Percentiles rank a stretch among this genome's conserved stretches.
Conservation (phyloP, 345 rosid species). For the Salix exigua region DNA sequence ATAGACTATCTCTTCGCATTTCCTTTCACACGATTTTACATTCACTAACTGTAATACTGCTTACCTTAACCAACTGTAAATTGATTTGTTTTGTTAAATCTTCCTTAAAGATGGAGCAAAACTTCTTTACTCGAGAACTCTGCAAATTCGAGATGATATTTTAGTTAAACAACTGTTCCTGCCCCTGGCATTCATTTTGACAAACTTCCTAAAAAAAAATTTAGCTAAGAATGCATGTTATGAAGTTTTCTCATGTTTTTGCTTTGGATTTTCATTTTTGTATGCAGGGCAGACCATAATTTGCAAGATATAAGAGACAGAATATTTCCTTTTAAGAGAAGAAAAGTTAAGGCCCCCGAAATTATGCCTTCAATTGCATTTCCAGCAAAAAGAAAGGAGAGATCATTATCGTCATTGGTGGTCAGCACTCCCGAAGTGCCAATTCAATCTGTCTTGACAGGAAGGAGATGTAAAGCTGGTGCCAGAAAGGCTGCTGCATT, state of each 20-base stretch:
- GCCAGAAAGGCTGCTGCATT: slow-evolving; percentile 48
- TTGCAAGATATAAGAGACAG: slow-evolving; percentile 84
- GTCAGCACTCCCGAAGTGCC: slow-evolving; percentile 76
- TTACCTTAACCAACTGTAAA: not conserved
- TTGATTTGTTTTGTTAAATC: not conserved
- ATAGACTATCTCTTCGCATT: not conserved
- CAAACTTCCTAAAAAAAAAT: not conserved
- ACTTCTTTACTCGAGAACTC: not conserved
- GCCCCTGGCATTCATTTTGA: not conserved
- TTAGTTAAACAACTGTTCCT: not conserved
- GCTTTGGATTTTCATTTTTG: slow-evolving; percentile 2
- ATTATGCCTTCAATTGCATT: slow-evolving; percentile 48
- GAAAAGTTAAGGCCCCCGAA: slow-evolving; percentile 63
- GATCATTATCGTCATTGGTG: slow-evolving; percentile 89
- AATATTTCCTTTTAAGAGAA: slow-evolving; percentile 74
- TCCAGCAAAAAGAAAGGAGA: slow-evolving; percentile 87
- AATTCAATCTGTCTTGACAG: slow-evolving; percentile 57
- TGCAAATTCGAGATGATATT: not conserved
- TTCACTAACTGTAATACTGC: not conserved
- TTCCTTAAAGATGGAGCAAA: not conserved
- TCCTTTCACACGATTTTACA: not conserved
- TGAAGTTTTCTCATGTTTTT: not conserved
- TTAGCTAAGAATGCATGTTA: not conserved
- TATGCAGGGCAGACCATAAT: slow-evolving; percentile 72
- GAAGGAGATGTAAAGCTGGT: slow-evolving; percentile 64